Evolutionary conservation across 345 rosid species (phyloP), one percentile per base, ranked within the genome.

Genomic region (Combretum micranthum): DNA sequence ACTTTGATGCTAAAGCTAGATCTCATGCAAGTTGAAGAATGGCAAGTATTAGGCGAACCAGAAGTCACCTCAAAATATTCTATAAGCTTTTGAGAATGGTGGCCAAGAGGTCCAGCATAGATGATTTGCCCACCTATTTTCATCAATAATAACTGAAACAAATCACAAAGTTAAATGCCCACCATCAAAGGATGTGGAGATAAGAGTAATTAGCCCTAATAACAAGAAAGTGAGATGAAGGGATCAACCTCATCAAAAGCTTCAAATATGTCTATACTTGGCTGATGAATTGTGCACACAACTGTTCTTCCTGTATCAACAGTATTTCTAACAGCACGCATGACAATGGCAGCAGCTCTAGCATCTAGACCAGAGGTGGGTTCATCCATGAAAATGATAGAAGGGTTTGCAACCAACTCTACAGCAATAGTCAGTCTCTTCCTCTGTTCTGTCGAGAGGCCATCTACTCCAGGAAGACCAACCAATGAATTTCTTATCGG

Each of bases 121-220:
- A 87, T 90, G 57, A 90, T 85, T 72, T 82, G 96, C 10, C 97
- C 97, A 55, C 97, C 97, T 75, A 88, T 76, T 83, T 85, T 90
- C 94, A 90, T 85, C 79, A 90, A 52, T 13, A 90, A 47, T 18
- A 90, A 76, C 97, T 90, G 79, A 71, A 60, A 53, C 45, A 59
- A 21, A 49, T 26, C n/a, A n/a, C n/a, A n/a, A 15, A 64, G 67
- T 37, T 48, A 68, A 19, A 47, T 11, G 39, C 48, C 5, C 53
- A 12, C 18, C 44, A 21, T 44, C 43, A 44, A 12, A 49, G 16
- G 53, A 19, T 32, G 53, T 25, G 53, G 7, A 23, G 23, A 43
- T 15, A 15, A 11, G 11, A 56, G 17, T 11, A 13, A 8, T 22
- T 13, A 42, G 15, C 8, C 3, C 26, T 44, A 47, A 23, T 15